Evolutionary conservation across 2,329 filamentous ascomycete species (phyloP), one percentile per base, ranked within the genome.

Genomic region (Pyrenophora teres): DNA sequence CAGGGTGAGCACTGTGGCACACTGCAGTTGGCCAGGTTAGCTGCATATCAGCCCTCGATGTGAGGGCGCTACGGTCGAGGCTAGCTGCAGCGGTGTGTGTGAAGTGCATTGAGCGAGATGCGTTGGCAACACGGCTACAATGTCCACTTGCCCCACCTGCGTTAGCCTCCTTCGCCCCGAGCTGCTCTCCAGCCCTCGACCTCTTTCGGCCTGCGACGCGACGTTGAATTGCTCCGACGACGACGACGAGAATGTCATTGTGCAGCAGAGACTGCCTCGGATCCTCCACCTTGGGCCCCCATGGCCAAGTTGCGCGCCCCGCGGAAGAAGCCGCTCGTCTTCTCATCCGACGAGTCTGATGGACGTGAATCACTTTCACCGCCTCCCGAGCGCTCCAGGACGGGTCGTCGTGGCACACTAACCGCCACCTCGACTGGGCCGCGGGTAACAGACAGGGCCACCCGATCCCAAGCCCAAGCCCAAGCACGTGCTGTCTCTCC

Each of bases 281-380:
- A 37, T 64, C 54, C 60, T 64, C 51, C 42, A 54, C 56, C 21
- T 62, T 42, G 62, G 63, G 60, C 66, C 68, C 70, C 67, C 63
- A 76, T 76, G 73, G 71, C 59, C 51, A 71, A 69, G 67, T 69
- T 68, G 65, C 70, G 72, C 50, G 69, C 70, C 41, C 57, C 70
- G 43, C 68, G 67, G 45, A 71, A 70, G 61, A 66, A 71, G 65
- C 69, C 70, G 46, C 54, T 72, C 31, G 70, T 74, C 52, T 59
- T 71, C 25, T 72, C 72, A 9, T 72, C 69, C 41, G 69, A 71
- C 47, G 27, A 30, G 27, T 59, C 64, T 45, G 72, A 74, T 42
- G 60, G 65, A 16, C 57, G 61, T 47, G 57, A 50, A 25, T 55
- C 50, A 42, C 43, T 46, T 56, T 60, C 66, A 67, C 64, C 69